These are phyloP conservation scores for Penicillium freii DNA, from an alignment of 2,329 filamentous ascomycete species.

Conservation along the genomic window DNA sequence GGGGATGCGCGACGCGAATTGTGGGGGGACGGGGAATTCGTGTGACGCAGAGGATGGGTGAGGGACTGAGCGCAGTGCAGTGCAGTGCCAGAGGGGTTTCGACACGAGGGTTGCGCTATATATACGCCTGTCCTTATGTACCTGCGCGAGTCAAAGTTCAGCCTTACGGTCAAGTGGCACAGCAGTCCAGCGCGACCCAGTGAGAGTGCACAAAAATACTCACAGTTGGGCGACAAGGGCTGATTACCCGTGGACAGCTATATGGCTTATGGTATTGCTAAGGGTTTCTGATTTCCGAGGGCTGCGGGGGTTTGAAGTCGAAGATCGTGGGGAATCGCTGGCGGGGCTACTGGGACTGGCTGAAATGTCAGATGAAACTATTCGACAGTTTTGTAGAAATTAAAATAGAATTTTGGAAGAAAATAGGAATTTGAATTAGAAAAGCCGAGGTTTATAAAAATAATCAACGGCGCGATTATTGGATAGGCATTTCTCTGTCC, in stretches of 20 bases:
- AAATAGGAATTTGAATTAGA: neutral
- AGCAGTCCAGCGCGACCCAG: neutral
- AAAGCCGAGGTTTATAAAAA: neutral
- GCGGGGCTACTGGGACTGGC: neutral
- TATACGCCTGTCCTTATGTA: slow-evolving; percentile 7
- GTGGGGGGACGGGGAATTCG: neutral
- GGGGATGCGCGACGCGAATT: neutral
- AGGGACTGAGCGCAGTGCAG: neutral
- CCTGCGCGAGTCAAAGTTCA: slow-evolving; percentile 15
- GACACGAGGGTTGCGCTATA: neutral
- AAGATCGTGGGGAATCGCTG: neutral
- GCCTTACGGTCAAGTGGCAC: slow-evolving; percentile 10
- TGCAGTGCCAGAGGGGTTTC: neutral
- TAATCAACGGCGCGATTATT: neutral
- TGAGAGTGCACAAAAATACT: neutral
- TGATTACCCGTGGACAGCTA: neutral
- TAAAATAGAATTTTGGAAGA: neutral
- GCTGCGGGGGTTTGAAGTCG: slow-evolving; percentile 1
- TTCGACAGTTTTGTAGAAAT: neutral
- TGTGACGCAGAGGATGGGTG: neutral
- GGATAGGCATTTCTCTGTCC: neutral
- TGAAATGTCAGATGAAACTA: neutral
- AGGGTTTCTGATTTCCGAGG: neutral
- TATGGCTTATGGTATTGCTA: neutral
- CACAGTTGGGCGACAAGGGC: neutral